Evolutionary conservation across 169 alveolate genomes (phyloP), one percentile per base, ranked within the genome.

Genomic region (Plasmodium vinckei): DNA sequence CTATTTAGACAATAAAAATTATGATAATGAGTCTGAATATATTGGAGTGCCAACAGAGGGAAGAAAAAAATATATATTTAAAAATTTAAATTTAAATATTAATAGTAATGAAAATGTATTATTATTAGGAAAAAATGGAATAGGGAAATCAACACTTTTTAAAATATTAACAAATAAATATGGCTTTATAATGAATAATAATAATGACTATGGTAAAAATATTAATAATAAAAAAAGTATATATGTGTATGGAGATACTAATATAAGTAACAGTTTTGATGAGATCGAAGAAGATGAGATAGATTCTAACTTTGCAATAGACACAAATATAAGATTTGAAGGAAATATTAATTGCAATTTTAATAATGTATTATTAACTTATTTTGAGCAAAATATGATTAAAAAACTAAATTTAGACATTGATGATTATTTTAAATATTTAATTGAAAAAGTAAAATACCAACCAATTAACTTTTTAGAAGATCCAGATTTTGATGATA

Each of bases 131-230:
- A 91, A 93, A 46, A 93, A 93, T 75, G 96, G 96, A 12, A 69
- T 87, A 47, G 96, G 96, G 2, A 93, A 93, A 71, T 89, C 94
- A 42, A 93, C 96, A 13, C 79, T 93, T 25, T 73, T 93, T 63
- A 84, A 90, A 64, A 57, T 92, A 39, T 54, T 93, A 19, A 87
- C 90, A 27, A 86, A 57, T 72, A 61, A 87, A 68, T 90, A 88
- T 46, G 54, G 42, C 0, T 61, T 84, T 19, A 25, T 47, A 57
- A 44, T 77, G 59, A 65, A n/a, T 10, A 21, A 21, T 23, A 46
- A 57, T 4, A 64, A 27, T n/a, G 63, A 64, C 12, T 39, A 61
- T 17, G 86, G 21, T 25, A 53, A 33, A 23, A 42, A 54, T 17
- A 17, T 19, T 46, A 49, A 44, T 13, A 51, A 59, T 17, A 56